phyloP scores from a whole-genome alignment of 1,284 basidiomycete species.

The Malassezia caprae region DNA sequence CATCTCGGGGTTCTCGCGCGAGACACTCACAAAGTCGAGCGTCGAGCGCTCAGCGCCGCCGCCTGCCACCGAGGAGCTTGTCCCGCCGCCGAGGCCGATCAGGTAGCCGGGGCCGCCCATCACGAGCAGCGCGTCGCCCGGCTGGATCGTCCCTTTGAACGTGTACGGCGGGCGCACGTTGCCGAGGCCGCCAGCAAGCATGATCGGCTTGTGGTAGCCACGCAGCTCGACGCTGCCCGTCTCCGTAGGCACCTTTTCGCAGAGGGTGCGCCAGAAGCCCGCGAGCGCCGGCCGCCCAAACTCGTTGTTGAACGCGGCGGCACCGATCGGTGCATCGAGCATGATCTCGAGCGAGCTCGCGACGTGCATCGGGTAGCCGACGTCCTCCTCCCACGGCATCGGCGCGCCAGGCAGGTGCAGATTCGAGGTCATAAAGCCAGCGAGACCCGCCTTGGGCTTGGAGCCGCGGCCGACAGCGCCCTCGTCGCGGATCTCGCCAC shows the following conservation, averaged over 20 bases:
- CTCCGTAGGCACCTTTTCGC: slow-evolving; percentile 30
- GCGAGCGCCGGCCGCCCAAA: slow-evolving; percentile 75
- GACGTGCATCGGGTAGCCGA: slow-evolving; percentile 81
- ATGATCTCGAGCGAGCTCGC: slow-evolving; percentile 92
- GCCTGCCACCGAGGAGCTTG: slow-evolving; percentile 75
- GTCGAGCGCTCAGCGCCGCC: slow-evolving; percentile 63
- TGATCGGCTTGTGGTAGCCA: slow-evolving; percentile 98
- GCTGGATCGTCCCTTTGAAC: slow-evolving; percentile 38
- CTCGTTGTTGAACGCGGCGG: slow-evolving; percentile 95
- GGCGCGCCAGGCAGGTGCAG: slow-evolving; percentile 50
- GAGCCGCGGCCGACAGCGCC: slow-evolving; percentile 90
- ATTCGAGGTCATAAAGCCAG: slow-evolving; percentile 91
- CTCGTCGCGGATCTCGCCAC: slow-evolving; percentile 96
- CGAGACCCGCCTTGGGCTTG: slow-evolving; percentile 87
- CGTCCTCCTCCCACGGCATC: slow-evolving; percentile 42
- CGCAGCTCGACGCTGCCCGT: slow-evolving; percentile 56
- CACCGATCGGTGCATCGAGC: slow-evolving; percentile 88
- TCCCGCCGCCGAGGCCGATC: slow-evolving; percentile 92
- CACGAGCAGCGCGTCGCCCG: slow-evolving; percentile 58
- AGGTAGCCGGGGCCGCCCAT: slow-evolving; percentile 94
- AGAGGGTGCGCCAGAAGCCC: slow-evolving; percentile 51
- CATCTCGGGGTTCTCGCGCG: slow-evolving; percentile 97
- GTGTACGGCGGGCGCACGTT: slow-evolving; percentile 58
- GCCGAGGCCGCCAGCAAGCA: slow-evolving; percentile 94
- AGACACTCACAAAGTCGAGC: slow-evolving; percentile 92